A percentile compares a stretch with the other conserved stretches of the same genome.
Evolutionary conservation across 2,329 filamentous ascomycete genomes (phyloP).

Genomic region (Leptosphaerulina australis): DNA sequence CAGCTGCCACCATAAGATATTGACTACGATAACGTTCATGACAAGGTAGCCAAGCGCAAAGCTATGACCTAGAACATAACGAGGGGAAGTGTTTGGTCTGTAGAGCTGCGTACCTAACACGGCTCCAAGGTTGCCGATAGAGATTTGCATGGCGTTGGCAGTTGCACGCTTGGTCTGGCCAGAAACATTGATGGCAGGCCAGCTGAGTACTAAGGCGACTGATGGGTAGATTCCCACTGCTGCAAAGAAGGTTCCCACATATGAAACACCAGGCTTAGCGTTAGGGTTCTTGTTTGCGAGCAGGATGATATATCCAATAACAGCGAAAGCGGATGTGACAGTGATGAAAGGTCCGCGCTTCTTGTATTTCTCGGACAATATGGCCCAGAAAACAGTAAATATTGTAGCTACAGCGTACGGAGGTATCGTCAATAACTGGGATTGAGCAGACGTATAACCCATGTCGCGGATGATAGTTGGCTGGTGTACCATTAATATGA

Average conservation of each 20-base stretch:
- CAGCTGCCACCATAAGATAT: conserved; percentile 38
- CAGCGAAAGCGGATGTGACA: conserved; percentile 37
- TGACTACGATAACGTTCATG: conserved; percentile 43
- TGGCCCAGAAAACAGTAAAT: conserved; percentile 46
- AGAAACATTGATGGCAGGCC: conserved; percentile 60
- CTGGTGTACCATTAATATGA: no score
- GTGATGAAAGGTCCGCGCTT: conserved; percentile 47
- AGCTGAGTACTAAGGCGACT: conserved; percentile 52
- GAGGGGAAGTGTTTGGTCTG: conserved; percentile 40
- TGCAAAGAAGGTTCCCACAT: conserved; percentile 48
- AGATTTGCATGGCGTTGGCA: conserved; percentile 57
- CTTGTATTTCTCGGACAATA: conserved; percentile 40
- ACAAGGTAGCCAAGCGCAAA: conserved; percentile 46
- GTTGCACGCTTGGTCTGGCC: conserved; percentile 61
- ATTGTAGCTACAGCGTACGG: conserved; percentile 51
- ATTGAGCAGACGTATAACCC: conserved; percentile 50
- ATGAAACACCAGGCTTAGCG: conserved; percentile 45
- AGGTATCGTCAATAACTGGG: conserved; percentile 56
- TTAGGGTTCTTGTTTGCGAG: conserved; percentile 42
- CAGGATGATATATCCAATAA: conserved; percentile 50
- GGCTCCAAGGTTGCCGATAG: conserved; percentile 56
- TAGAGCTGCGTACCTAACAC: conserved; percentile 49
- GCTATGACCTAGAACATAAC: conserved; percentile 46
- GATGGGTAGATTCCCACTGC: conserved; percentile 50
- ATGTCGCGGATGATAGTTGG: conserved; percentile 59